Evolutionary conservation across 1,284 basidiomycete species (phyloP), one percentile per base, ranked within the genome.

Genomic region (Microbotryum silenes-acaulis): DNA sequence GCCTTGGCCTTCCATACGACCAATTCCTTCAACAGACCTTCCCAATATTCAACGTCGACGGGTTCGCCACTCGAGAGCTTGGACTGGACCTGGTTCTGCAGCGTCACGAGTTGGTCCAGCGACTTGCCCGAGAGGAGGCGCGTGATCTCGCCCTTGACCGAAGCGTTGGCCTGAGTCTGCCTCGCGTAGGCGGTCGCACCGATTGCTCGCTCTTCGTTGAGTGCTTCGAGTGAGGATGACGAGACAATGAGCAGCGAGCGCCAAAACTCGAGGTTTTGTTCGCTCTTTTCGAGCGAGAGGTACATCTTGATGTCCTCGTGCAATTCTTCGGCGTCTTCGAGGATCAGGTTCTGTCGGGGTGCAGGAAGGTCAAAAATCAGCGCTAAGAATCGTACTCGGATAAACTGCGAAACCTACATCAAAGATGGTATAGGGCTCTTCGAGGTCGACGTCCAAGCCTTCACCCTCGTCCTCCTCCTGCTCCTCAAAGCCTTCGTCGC

Each of bases 1-100:
- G 91, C 88, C 89, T 96, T 96, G n/a, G 96, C 89, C 76, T 97
- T 97, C 87, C 91, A 96, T 1, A 98, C 93, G n/a, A 96, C 80
- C 48, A 98, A 78, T 74, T 90, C 92, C 75, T 90, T 89, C 62
- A 98, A 76, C 7, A 98, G 78, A 46, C 85, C 81, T 76, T 97
- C 94, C 96, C 96, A 99, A 74, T 98, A 99, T 75, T 99, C 96
- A 16, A 86, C 88, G 75, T 99, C 96, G 47, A 98, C 83, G 1
- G 93, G 91, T 75, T 97, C 92, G 37, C 91, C 90, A 63, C 90
- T 91, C 0, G 82, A 80, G 1, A 98, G 81, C 76, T 98, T 98
- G 56, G 81, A 81, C 71, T 91, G 89, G 18, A 98, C 87, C 71
- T 87, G 86, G 61, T 83, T 81, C 75, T 98, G 94, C 37, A 99